phyloP scores from a whole-genome alignment of 352 stramenopile species.

The Phytophthora brassicae region DNA sequence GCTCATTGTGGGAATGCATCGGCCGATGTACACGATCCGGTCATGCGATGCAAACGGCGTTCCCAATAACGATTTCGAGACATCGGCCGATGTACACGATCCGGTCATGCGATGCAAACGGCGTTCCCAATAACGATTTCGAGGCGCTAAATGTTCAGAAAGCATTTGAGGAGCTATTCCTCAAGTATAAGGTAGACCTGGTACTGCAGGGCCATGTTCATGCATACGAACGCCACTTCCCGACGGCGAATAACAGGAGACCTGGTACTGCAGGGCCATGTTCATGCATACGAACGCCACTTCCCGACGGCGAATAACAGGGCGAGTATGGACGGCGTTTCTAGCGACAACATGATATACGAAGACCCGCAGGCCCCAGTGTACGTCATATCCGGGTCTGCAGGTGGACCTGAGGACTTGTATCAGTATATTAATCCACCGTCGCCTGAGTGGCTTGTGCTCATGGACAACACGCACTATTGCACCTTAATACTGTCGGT shows the following conservation, averaged over 20 bases:
- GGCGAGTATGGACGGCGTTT: conserved; percentile 45
- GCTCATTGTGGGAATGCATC: conserved; percentile 58
- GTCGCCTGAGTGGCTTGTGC: conserved; percentile 35
- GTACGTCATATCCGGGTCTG: conserved; percentile 44
- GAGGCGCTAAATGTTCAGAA: conserved; percentile 36
- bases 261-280: conserved; percentile 50
- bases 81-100: conserved; percentile 54
- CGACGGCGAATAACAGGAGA: conserved; percentile 44
- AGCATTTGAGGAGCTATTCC: conserved; percentile 59
- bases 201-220: conserved; percentile 51
- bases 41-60: conserved; percentile 25
- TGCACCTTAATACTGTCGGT: conserved; percentile 32
- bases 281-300: conserved; percentile 58
- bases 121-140: conserved; percentile 34
- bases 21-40: conserved; percentile 48
- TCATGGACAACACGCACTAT: conserved; percentile 37
- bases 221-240: conserved; percentile 51
- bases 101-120: conserved; percentile 31
- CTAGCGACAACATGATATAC: conserved; percentile 40
- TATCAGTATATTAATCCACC: conserved; percentile 23
- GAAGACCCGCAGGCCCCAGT: conserved; percentile 48
- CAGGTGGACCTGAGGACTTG: conserved; percentile 37
- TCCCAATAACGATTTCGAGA: conserved; percentile 16
- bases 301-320: conserved; percentile 43
- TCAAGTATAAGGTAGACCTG: conserved; percentile 60